phyloP scores from a whole-genome alignment of 345 rosid species.

The Pistacia integerrima region DNA sequence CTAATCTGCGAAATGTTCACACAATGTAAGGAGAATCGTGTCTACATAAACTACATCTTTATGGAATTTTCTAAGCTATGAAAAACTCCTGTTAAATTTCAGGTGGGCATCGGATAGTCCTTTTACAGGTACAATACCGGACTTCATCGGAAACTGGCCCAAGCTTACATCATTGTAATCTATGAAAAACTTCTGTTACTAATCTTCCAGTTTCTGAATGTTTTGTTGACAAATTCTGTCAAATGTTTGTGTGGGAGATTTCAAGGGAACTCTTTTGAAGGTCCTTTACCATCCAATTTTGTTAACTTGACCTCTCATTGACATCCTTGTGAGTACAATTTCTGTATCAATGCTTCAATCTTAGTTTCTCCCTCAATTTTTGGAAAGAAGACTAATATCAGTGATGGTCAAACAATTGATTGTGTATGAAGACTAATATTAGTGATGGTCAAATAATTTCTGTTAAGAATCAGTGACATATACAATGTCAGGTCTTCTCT shows the following conservation, averaged over 20 bases:
- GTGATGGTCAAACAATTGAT: no score
- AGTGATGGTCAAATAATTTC: no score
- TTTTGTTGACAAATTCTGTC: no score
- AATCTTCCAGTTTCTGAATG: no score
- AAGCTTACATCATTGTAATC: neutral
- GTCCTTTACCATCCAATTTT: constrained; percentile 45
- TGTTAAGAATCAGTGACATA: constrained; percentile 32
- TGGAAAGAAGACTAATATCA: no score
- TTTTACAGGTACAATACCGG: constrained; percentile 41
- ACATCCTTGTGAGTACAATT: constrained; percentile 33
- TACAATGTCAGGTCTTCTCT: constrained; percentile 42
- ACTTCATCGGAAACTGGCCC: constrained; percentile 43
- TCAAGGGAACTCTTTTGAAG: constrained; percentile 47
- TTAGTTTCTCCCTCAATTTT: neutral
- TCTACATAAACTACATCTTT: no score
- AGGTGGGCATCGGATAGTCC: constrained; percentile 40
- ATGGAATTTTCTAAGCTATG: neutral
- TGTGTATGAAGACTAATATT: no score
- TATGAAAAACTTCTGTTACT: neutral
- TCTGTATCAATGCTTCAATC: no score
- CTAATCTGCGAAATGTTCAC: neutral
- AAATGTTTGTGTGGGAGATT: constrained; percentile 46
- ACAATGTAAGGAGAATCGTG: neutral
- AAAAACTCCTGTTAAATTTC: constrained; percentile 4
- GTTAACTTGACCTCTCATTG: constrained; percentile 32